phyloP scores from a whole-genome alignment of 1,139 yeast genomes.

The Magnusiomyces fungicola region DNA sequence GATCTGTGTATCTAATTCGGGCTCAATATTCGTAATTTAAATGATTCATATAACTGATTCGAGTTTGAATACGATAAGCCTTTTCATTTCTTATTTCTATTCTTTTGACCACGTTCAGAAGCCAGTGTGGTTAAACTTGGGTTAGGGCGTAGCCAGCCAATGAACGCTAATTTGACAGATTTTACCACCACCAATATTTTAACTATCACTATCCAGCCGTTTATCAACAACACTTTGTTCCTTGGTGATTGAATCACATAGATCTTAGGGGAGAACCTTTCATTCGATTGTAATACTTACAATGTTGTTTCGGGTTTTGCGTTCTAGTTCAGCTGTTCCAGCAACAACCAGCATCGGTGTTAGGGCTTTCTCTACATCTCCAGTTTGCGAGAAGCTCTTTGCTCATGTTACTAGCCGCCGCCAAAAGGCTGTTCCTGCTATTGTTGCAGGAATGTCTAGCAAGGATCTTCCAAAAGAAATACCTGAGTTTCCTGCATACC shows the following conservation, averaged over 20 bases:
- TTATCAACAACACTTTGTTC: not conserved
- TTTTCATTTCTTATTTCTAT: too few species aligned
- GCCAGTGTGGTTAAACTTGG: slow-evolving; percentile 1
- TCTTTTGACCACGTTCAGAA: too few species aligned
- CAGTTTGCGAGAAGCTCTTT: slow-evolving; percentile 18
- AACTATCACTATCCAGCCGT: not conserved
- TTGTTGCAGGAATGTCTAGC: slow-evolving; percentile 31
- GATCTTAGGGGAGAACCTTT: not conserved
- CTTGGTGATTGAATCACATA: not conserved
- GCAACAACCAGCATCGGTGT: not conserved
- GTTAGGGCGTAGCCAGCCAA: not conserved
- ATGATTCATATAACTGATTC: too few species aligned
- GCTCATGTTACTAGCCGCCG: slow-evolving; percentile 31
- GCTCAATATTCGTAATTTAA: too few species aligned
- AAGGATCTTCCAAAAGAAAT: slow-evolving; percentile 22
- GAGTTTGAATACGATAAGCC: too few species aligned
- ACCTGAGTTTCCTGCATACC: slow-evolving; percentile 60
- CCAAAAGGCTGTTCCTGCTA: slow-evolving; percentile 23
- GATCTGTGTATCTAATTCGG: too few species aligned
- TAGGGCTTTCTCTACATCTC: slow-evolving; percentile 17
- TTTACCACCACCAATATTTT: not conserved
- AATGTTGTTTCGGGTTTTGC: not conserved
- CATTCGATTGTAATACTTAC: not conserved
- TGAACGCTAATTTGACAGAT: not conserved
- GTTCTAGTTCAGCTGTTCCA: not conserved